Percentiles rank a stretch among this genome's conserved stretches.
Evolutionary conservation across 495 filamentous ascomycete genomes (phyloP).

Genomic region (Xylaria bambusicola): DNA sequence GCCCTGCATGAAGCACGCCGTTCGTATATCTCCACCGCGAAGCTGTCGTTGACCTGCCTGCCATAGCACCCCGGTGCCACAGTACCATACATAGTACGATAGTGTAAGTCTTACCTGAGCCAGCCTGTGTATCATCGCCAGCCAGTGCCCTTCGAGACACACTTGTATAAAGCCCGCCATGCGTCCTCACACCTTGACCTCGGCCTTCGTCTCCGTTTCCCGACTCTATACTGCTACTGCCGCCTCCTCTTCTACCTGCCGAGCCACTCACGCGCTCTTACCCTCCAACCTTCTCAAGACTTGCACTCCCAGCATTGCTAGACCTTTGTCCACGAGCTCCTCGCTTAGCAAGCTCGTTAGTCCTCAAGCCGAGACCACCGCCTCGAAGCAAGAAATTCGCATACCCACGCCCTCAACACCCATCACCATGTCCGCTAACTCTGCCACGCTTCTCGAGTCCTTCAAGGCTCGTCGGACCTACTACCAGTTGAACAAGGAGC

Average conservation of each 20-base stretch:
- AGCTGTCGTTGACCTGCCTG: not conserved
- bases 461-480: constrained; percentile 58
- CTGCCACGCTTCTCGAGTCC: constrained; percentile 49
- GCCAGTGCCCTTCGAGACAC: not conserved
- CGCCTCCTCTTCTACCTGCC: constrained; percentile 15
- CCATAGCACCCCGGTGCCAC: too few relatives aligned
- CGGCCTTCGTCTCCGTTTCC: constrained; percentile 28
- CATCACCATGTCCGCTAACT: constrained; percentile 27
- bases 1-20: not conserved
- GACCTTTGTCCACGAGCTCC: constrained; percentile 26
- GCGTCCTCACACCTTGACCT: constrained; percentile 32
- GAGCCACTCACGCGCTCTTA: constrained; percentile 15
- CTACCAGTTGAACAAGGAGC: constrained; percentile 61
- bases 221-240: constrained; percentile 26
- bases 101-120: not conserved
- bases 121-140: too few relatives aligned
- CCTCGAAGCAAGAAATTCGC: constrained; percentile 5
- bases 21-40: not conserved
- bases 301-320: constrained; percentile 19
- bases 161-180: constrained; percentile 24
- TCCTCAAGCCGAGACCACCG: constrained; percentile 18
- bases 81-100: too few relatives aligned
- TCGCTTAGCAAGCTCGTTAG: constrained; percentile 14
- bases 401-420: constrained; percentile 14
- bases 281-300: constrained; percentile 6